Evolutionary conservation across 257 asterid genomes (phyloP), one percentile per base, ranked within the genome.

Genomic region (Cruciata laevipes): DNA sequence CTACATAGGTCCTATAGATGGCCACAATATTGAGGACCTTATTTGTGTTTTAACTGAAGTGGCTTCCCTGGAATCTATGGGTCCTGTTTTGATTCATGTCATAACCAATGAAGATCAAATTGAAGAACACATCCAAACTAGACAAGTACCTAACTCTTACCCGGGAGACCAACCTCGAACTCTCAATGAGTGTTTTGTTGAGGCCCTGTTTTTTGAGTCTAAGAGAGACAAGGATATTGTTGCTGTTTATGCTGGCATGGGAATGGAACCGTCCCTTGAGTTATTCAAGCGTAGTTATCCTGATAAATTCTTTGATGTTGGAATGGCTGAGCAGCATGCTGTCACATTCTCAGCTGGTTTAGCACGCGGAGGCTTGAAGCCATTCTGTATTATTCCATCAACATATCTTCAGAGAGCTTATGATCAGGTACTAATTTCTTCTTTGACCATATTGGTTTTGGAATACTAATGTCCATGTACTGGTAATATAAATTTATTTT

Each of bases 251-350:
- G 97, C 96, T 20, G 97, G 96, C 38, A 91, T 86, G 95, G 89
- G 86, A 57, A 86, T 88, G 89, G 97, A 91, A 69, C 78, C 93
- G 18, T 76, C 96, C 3, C 83, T 91, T 80, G 77, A 76, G 56
- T 38, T 74, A 44, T 79, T 88, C 75, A 85, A 88, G 79, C 70
- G 74, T 58, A 81, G 69, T 47, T 78, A 86, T 67, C 70, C 75
- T 5, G 91, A 88, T 78, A 85, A 67, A 69, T 91, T 85, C 73
- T 91, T 88, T 35, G 87, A 83, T 44, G 91, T 88, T 64, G 97
- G 97, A 74, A 88, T 91, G 95, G 97, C 96, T n/a, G 97, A 91
- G 86, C 97, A 91, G 73, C 97, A 91, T 62, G 97, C 97, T 4
- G 96, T 91, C 5, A 88, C 97, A 55, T 91, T 91, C 76, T 82